Base-by-base conservation (phyloP, 257 asterid genomes). In the Vinca minor region DNA sequence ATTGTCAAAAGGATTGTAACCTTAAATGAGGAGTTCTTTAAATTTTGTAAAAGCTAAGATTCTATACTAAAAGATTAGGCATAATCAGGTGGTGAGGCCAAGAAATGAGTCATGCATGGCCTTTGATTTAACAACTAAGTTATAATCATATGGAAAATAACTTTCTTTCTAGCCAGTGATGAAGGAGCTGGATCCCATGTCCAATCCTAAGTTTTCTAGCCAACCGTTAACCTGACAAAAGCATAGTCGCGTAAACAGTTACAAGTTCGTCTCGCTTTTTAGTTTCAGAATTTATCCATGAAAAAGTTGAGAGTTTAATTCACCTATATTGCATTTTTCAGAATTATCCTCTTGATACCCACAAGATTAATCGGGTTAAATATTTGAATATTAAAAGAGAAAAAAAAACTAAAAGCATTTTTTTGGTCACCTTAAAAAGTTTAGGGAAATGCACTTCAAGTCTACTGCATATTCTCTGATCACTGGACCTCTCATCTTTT, bases 141-240 rank as follows among this genome's bases (percentile, higher is more conserved):
- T 13, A 36, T 61, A 11, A 9, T 39, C 6, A 26, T 32, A 47
- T 59, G 65, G 60, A 55, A 36, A 49, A 73, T 64, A 65, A 34
- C 17, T 54, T 68, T 49, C 61, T 34, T 42, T n/a, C n/a, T n/a
- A 35, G 82, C 80, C 84, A 87, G 78, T 72, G 73, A 73, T 54
- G 72, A 73, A 74, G 62, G 74, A 85, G 94, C 91, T 85, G 90
- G 80, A 83, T 79, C 71, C 82, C 83, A 78, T 78, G 67, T 82
- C 78, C 66, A 68, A 55, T 74, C 73, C 20, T 39, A 39, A 50
- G 60, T 71, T 64, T 73, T 69, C 71, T 69, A 63, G 76, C 74
- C 66, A 69, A 58, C 69, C 47, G 35, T n/a, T n/a, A n/a, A n/a
- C n/a, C n/a, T n/a, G n/a, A n/a, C n/a, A n/a, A n/a, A n/a, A n/a